Percentiles rank a stretch among this genome's conserved stretches.
Evolutionary conservation across 1,284 basidiomycete species (phyloP).

Genomic region (Sporisorium scitamineum): DNA sequence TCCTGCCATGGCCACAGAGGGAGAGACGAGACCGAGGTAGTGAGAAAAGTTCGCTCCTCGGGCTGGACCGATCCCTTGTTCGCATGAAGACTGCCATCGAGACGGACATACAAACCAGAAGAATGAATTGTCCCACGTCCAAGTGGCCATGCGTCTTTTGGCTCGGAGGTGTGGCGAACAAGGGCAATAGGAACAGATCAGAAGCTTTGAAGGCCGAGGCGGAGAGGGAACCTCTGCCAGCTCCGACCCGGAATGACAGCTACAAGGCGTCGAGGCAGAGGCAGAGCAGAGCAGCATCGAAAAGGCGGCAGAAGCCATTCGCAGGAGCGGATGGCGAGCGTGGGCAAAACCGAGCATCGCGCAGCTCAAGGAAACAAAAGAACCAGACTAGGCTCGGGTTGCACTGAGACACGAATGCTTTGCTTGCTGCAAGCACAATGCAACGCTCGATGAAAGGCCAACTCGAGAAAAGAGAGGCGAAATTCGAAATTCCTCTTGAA

Average conservation of each 20-base stretch:
- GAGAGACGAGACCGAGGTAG: conserved; percentile 8
- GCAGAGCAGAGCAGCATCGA: neutral
- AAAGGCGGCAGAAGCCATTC: neutral
- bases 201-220: conserved; percentile 26
- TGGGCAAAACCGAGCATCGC: conserved; percentile 19
- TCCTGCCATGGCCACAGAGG: neutral
- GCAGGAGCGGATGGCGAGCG: conserved; percentile 4
- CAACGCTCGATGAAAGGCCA: conserved; percentile 9
- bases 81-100: conserved; percentile 27
- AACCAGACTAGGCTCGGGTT: conserved; percentile 15
- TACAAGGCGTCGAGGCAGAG: neutral
- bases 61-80: conserved; percentile 5
- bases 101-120: conserved; percentile 21
- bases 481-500: conserved; percentile 7
- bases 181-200: neutral
- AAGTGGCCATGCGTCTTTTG: neutral
- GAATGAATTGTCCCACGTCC: neutral
- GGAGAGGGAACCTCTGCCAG: conserved; percentile 15
- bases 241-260: conserved; percentile 30
- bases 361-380: conserved; percentile 8
- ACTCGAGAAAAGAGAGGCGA: neutral
- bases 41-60: conserved; percentile 20
- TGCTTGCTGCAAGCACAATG: conserved; percentile 10
- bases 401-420: conserved; percentile 14
- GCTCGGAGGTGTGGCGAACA: conserved; percentile 3